phyloP scores from a whole-genome alignment of 805 yeast genomes.

The Metschnikowia cubensis region DNA sequence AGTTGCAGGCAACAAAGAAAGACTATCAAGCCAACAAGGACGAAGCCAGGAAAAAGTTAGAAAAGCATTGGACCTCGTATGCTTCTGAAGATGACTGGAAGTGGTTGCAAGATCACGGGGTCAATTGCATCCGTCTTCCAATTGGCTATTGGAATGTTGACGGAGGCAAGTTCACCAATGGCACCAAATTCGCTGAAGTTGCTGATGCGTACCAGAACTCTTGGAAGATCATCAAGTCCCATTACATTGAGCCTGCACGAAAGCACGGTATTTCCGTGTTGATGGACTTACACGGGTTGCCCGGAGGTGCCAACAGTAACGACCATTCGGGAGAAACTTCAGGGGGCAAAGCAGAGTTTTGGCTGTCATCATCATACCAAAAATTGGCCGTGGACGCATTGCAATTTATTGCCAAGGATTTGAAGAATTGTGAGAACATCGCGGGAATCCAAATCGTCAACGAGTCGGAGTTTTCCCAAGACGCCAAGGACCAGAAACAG shows the following conservation, averaged over 20 bases:
- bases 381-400: slow-evolving; percentile 47
- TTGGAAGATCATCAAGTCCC: slow-evolving; percentile 58
- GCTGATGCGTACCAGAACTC: slow-evolving; percentile 62
- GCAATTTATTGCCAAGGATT: slow-evolving; percentile 59
- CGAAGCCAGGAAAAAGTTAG: slow-evolving; percentile 50
- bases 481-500: slow-evolving; percentile 46
- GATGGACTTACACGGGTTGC: slow-evolving; percentile 84
- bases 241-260: slow-evolving; percentile 57
- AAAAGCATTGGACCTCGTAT: slow-evolving; percentile 63
- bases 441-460: slow-evolving; percentile 83
- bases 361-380: slow-evolving; percentile 46
- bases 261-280: slow-evolving; percentile 64
- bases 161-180: slow-evolving; percentile 53
- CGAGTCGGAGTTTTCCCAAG: slow-evolving; percentile 67
- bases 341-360: slow-evolving; percentile 58
- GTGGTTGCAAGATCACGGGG: slow-evolving; percentile 62
- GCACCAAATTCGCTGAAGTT: slow-evolving; percentile 59
- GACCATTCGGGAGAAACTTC: slow-evolving; percentile 72
- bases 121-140: slow-evolving; percentile 82
- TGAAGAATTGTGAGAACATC: slow-evolving; percentile 58
- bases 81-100: slow-evolving; percentile 72
- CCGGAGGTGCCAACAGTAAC: slow-evolving; percentile 87
- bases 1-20: slow-evolving; percentile 65
- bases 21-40: slow-evolving; percentile 47
- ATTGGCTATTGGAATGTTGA: slow-evolving; percentile 88